These are phyloP conservation scores for Rhizopus delemar DNA, from an alignment of 371 early-diverging fungal species.

Conservation along the genomic window DNA sequence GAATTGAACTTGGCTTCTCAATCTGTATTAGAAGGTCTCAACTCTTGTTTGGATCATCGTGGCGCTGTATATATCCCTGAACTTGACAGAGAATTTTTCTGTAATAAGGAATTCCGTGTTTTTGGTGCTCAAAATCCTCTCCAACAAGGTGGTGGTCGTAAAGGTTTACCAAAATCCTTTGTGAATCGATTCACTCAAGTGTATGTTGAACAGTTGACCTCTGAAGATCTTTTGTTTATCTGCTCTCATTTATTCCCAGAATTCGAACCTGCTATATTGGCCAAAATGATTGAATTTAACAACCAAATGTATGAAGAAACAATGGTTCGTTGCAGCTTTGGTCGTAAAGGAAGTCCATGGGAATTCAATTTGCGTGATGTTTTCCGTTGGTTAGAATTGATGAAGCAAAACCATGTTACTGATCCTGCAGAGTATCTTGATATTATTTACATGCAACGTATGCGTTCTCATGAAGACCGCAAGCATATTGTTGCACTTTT, in stretches of 20 bases:
- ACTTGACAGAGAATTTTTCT: conserved; percentile 83
- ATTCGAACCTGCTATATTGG: conserved; percentile 48
- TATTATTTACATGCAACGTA: conserved; percentile 83
- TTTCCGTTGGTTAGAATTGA: conserved; percentile 90
- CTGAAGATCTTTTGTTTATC: conserved; percentile 80
- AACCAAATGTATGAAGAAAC: conserved; percentile 81
- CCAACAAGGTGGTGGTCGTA: conserved; percentile 96
- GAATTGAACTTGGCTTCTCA: conserved; percentile 99
- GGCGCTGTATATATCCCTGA: conserved; percentile 94
- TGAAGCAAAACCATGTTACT: conserved; percentile 50
- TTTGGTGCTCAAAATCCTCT: conserved; percentile 99
- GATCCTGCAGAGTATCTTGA: conserved; percentile 78
- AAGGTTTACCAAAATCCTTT: conserved; percentile 98
- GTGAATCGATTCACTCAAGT: conserved; percentile 98
- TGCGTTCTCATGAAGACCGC: conserved; percentile 85
- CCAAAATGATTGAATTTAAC: conserved; percentile 89
- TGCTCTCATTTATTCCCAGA: conserved; percentile 69
- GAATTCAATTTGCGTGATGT: conserved; percentile 98
- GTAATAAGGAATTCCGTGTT: conserved; percentile 85
- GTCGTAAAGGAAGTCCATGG: conserved; percentile 91
- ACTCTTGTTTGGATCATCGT: conserved; percentile 98
- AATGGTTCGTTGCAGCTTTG: conserved; percentile 80
- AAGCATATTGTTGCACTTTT: conserved; percentile 66
- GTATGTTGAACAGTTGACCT: conserved; percentile 81
- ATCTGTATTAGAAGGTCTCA: conserved; percentile 99